Base-by-base conservation (phyloP, 768 basidiomycete genomes). In the Leccinum rimulosum region DNA sequence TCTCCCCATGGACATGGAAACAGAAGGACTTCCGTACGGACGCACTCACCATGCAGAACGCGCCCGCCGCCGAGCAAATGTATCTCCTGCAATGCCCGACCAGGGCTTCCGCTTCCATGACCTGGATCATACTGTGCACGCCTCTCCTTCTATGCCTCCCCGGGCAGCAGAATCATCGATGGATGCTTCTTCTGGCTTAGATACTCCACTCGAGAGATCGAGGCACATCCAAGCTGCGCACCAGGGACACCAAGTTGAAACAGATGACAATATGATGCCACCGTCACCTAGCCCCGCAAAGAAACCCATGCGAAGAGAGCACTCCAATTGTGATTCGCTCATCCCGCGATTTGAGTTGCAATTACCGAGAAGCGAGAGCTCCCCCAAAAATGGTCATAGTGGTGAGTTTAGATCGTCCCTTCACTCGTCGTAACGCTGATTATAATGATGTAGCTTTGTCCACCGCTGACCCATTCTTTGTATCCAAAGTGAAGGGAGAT, bases 11-110 rank as follows among this genome's bases (percentile, higher is more conserved):
- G 84, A 84, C n/a, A 52, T 65, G 57, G 85, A 88, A 63, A 81
- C 81, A 8, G 86, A 87, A 68, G 82, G 80, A 2, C 72, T 88
- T 54, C 84, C 85, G 6, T 81, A 85, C 50, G 88, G 86, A 22
- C 80, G 84, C 17, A 80, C 79, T 19, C 87, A 86, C 70, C 87
- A 86, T 62, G 77, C 80, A 7, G 82, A 85, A 45, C 79, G 84
- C 30, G 75, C 79, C 15, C 68, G 70, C 9, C 72, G 71, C n/a
- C 68, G 72, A 47, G 68, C 63, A 6, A 73, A 65, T 45, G 27
- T 73, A 50, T 72, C 71, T 10, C 65, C 72, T 45, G 70, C 79
- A 14, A 59, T 68, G 22, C 60, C 64, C 50, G 27, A n/a, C 12
- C 77, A 78, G 50, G 77, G 78, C 38, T 82, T 80, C 61, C 74